These are phyloP conservation scores for Penicillium rolfsii DNA, from an alignment of 2,329 filamentous ascomycete species.

Conservation along the genomic window DNA sequence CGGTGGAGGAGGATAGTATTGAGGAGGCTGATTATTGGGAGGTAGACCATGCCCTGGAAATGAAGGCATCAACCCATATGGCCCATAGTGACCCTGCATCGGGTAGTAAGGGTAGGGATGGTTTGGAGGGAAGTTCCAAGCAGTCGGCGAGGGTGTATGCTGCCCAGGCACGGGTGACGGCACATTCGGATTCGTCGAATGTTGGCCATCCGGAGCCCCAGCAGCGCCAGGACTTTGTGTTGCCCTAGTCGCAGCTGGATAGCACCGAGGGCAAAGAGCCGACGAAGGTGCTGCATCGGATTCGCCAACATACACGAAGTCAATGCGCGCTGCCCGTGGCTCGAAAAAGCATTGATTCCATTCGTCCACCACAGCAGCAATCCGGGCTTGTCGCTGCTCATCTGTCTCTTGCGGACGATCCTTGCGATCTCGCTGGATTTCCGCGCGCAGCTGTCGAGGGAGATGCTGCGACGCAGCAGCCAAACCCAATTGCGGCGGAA, in stretches of 20 bases:
- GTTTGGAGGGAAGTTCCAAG: conserved; percentile 22
- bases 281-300: conserved; percentile 38
- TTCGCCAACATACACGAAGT: conserved; percentile 41
- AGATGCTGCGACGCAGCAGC: conserved; percentile 43
- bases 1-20: conserved; percentile 30
- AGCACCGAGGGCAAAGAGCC: conserved; percentile 46
- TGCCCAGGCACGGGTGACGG: conserved; percentile 19
- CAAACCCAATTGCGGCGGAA: conserved; percentile 44
- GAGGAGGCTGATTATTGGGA: conserved; percentile 25
- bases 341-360: conserved; percentile 51
- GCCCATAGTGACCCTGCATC: conserved; percentile 20
- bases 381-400: conserved; percentile 43
- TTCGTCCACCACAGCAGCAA: conserved; percentile 46
- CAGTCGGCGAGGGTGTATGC: conserved; percentile 14
- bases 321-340: conserved; percentile 40
- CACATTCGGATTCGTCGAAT: conserved; percentile 13
- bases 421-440: conserved; percentile 48
- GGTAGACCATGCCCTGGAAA: conserved; percentile 24
- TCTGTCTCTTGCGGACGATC: conserved; percentile 48
- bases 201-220: conserved; percentile 16
- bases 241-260: conserved; percentile 43
- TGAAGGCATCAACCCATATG: conserved; percentile 26
- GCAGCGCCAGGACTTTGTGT: conserved; percentile 25
- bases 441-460: conserved; percentile 43
- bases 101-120: conserved; percentile 18